A percentile compares a stretch with the other conserved stretches of the same genome.
Conservation (phyloP, 2,329 filamentous ascomycete species). For the Chaetomiaceae sp. region DNA sequence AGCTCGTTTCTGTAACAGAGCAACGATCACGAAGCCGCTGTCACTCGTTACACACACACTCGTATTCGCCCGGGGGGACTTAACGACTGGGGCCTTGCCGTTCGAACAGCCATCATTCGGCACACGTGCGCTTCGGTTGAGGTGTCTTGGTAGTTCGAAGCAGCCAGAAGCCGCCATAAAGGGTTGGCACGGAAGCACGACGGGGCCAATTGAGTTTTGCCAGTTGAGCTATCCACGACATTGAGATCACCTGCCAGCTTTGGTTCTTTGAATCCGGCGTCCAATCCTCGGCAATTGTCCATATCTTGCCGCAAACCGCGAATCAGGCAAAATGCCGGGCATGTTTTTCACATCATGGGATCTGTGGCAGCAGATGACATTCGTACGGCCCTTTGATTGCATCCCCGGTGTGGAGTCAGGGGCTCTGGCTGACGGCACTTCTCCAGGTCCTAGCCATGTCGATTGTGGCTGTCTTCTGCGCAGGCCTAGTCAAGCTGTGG, state of each 20-base stretch:
- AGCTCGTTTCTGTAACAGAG: constrained; percentile 1
- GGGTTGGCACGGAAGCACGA: background rate
- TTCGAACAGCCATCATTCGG: background rate
- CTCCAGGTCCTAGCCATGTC: constrained; percentile 65
- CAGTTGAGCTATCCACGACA: background rate
- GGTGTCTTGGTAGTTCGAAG: background rate
- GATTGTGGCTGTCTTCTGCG: constrained; percentile 65
- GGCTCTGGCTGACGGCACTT: constrained; percentile 20
- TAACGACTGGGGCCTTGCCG: background rate
- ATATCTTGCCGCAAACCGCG: no score
- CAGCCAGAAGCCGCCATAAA: background rate
- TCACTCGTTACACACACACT: constrained; percentile 26
- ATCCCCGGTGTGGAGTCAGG: background rate
- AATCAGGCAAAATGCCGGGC: constrained; percentile 36
- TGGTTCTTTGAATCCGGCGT: no score
- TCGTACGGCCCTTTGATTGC: constrained; percentile 59
- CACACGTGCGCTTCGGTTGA: background rate
- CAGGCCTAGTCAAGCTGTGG: constrained; percentile 65
- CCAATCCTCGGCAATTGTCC: no score
- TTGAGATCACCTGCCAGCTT: no score
- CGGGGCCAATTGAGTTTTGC: background rate
- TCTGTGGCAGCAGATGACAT: constrained; percentile 85
- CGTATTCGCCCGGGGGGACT: constrained; percentile 15
- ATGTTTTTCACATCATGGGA: constrained; percentile 67
- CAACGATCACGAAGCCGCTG: constrained; percentile 9